Conservation (phyloP, 1,139 yeast genomes). For the Pichia sp. region DNA sequence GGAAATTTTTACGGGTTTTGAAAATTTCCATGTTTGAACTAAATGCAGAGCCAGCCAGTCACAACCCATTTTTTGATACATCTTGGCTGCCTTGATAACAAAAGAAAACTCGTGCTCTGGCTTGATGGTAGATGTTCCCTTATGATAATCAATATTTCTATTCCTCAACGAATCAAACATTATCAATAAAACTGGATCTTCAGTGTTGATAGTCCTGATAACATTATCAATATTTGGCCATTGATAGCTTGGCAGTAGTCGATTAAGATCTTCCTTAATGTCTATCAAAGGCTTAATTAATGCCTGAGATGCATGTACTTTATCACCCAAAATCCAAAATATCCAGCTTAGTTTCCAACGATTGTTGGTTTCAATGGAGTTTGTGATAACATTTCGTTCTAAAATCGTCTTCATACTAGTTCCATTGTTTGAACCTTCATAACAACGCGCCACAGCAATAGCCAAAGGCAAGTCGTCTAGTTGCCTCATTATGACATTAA, state of each 20-base stretch:
- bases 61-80: slow-evolving; percentile 87
- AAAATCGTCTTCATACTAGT: slow-evolving; percentile 44
- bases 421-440: slow-evolving; percentile 46
- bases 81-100: slow-evolving; percentile 52
- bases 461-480: slow-evolving; percentile 66
- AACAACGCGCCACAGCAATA: slow-evolving; percentile 70
- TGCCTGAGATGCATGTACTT: slow-evolving; percentile 53
- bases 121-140: slow-evolving; percentile 41
- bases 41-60: slow-evolving; percentile 64
- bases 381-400: slow-evolving; percentile 45
- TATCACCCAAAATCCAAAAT: slow-evolving; percentile 55
- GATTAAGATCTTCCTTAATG: slow-evolving; percentile 26
- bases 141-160: slow-evolving; percentile 37
- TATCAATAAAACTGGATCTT: slow-evolving; percentile 72
- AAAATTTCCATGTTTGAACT: slow-evolving; percentile 62
- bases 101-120: slow-evolving; percentile 49
- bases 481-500: slow-evolving; percentile 61
- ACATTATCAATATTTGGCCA: slow-evolving; percentile 32
- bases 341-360: slow-evolving; percentile 83
- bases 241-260: slow-evolving; percentile 24
- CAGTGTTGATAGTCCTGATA: slow-evolving; percentile 28
- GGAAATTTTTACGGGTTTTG: slow-evolving; percentile 8
- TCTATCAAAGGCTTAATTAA: slow-evolving; percentile 49
- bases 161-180: slow-evolving; percentile 56
- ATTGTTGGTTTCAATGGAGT: slow-evolving; percentile 56